These are phyloP conservation scores for Coemansia aciculifera DNA, from an alignment of 192 early-diverging fungal species.

Conservation along the genomic window DNA sequence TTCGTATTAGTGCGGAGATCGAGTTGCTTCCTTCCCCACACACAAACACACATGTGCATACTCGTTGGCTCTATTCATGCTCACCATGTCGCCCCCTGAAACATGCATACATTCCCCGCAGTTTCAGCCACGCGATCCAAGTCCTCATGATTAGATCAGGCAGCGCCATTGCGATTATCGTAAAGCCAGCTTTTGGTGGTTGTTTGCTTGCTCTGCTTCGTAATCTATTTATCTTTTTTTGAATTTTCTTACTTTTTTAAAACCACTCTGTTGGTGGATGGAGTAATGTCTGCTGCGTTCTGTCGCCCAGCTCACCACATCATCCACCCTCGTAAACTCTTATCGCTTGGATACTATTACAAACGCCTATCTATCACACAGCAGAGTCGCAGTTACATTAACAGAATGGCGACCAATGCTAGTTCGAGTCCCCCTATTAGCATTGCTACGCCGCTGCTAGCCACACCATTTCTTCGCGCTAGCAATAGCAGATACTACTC, in stretches of 20 bases:
- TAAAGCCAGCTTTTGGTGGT: neutral
- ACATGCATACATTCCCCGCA: neutral
- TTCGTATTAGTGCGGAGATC: neutral
- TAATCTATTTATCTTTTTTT: neutral
- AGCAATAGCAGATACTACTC: constrained; percentile 44
- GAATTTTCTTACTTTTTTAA: neutral
- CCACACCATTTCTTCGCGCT: constrained; percentile 18
- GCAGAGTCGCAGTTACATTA: neutral
- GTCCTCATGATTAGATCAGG: neutral
- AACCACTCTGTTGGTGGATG: constrained; percentile 6
- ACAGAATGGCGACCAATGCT: neutral
- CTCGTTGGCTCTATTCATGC: neutral
- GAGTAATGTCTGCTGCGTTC: constrained; percentile 13
- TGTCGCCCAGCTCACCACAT: constrained; percentile 3
- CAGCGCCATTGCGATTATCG: neutral
- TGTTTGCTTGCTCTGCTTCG: neutral
- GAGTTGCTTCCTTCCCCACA: neutral
- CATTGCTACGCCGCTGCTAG: constrained; percentile 24
- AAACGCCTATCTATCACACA: neutral
- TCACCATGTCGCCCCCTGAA: neutral
- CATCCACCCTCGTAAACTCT: neutral
- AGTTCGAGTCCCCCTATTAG: constrained; percentile 8
- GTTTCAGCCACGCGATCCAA: neutral
- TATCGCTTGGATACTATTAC: neutral
- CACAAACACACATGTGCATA: neutral